Evolutionary conservation across 306 rosid species (phyloP), one percentile per base, ranked within the genome.

Genomic region (Trifolium fragiferum): DNA sequence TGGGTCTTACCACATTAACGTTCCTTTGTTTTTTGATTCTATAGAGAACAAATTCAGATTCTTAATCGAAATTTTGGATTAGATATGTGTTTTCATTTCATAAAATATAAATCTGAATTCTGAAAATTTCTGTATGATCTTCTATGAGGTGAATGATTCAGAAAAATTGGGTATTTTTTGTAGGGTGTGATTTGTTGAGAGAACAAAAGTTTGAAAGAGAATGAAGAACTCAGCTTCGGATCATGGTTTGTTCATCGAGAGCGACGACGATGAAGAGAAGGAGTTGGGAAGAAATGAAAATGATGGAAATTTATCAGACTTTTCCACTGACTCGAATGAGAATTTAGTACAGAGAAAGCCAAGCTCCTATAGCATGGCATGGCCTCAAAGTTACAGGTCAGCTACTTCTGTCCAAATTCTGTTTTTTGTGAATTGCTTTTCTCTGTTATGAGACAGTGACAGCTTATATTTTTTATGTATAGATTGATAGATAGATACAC

Each of bases 361-460:
- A 62, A 78, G 93, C 72, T 84, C 87, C 20, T 88, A 78, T 79
- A 84, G 75, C 63, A 75, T 89, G 33, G 68, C 89, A n/a, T 93
- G 98, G 98, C 98, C 98, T 74, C 96, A 91, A 67, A 91, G 96
- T 85, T 93, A 89, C 82, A 89, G 96, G 97, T 93, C 35, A 50
- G 37, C 16, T 57, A 47, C 72, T 46, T 35, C 15, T 55, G 18
- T 47, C 38, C 15, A 30, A 11, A 25, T 60, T 75, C 10, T 66
- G 20, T 75, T 65, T 50, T 54, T 75, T 70, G 1, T 57, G 67
- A 15, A 69, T 60, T 35, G n/a, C 19, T 55, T 32, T 0, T 46
- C 46, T 61, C 9, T 60, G 16, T 4, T 27, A 11, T 70, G 16
- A 50, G 8, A 50, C 23, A 44, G 44, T 44, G 6, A 44, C 15